Evolutionary conservation across 106 monocot genomes (phyloP).

Genomic region (Apostasia shenzhenica): DNA sequence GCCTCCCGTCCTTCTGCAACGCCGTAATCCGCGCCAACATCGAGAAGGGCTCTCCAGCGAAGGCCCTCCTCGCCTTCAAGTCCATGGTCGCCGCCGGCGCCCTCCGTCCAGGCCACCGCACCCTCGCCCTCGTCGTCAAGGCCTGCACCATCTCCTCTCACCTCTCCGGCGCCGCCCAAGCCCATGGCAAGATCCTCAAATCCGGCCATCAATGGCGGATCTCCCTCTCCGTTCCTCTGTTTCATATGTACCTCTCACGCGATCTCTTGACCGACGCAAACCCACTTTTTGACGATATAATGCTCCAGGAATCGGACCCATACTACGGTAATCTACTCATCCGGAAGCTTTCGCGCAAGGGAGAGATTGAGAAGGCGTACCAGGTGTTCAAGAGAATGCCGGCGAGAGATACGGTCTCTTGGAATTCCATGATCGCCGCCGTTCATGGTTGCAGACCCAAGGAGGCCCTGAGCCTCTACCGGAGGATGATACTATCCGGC

Average conservation of each 20-base stretch:
- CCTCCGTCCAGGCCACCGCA: constrained; percentile 30
- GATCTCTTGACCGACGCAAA: constrained; percentile 19
- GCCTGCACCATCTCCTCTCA: constrained; percentile 15
- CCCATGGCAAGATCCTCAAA: constrained; percentile 27
- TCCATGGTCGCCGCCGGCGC: constrained; percentile 11
- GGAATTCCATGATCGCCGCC: constrained; percentile 47
- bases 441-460: constrained; percentile 7
- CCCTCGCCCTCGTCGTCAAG: constrained; percentile 23
- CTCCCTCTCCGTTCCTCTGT: constrained; percentile 12
- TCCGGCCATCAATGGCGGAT: constrained; percentile 11
- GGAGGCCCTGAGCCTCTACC: constrained; percentile 28
- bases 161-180: neutral
- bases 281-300: constrained; percentile 22
- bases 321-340: constrained; percentile 36
- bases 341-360: constrained; percentile 6
- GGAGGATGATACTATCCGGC: constrained; percentile 22
- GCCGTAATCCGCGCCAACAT: constrained; percentile 20
- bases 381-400: constrained; percentile 31
- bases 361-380: constrained; percentile 14
- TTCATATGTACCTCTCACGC: constrained; percentile 17
- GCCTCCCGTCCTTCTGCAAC: constrained; percentile 6
- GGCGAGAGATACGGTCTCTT: constrained; percentile 30
- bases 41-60: constrained; percentile 37
- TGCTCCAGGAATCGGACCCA: constrained; percentile 10
- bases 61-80: constrained; percentile 26